Evolutionary conservation across 2,329 filamentous ascomycete genomes (phyloP), one percentile per base, ranked within the genome.

Genomic region (Verticillium alfalfae): DNA sequence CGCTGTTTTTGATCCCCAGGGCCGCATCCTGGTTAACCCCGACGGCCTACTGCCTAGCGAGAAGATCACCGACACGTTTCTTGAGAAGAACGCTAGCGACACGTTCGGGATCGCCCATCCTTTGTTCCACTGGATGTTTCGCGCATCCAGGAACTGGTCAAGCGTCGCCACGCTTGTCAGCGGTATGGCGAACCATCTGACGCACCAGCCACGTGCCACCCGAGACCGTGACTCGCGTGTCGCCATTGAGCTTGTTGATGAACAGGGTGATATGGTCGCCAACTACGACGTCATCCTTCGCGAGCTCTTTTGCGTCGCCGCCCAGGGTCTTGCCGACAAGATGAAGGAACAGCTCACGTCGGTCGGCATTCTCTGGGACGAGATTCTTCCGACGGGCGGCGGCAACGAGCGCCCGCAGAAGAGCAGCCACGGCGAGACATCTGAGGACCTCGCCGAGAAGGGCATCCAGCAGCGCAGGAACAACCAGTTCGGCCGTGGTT

Each of bases 71-170:
- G 88, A 89, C 71, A 88, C 88, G 15, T 92, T 92, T 71, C 75
- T 91, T 45, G 88, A 90, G 71, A 84, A 82, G 68, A 74, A 66
- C 65, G 75, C 88, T 60, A 86, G 88, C 63, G 91, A 96, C 63
- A 85, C 88, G 15, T 93, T 97, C 69, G 87, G 87, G 61, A 87
- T 87, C 31, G 84, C 86, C 0, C 92, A 96, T 70, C 86, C 90
- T 0, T 86, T 93, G 1, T 96, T 95, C 73, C 86, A 93, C 58
- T 96, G 93, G 93, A 88, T 95, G 69, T 96, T 91, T 70, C 85
- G 90, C 61, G 90, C 92, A 2, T 91, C 90, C 7, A 84, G 88
- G 62, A 89, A 93, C 72, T 97, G 93, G 93, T 71, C 76, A 8
- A 83, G 85, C 49, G 82, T 96, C 34, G 81, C 81, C 60, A 84